Percentiles rank a stretch among this genome's conserved stretches.
Evolutionary conservation across 2,329 filamentous ascomycete genomes (phyloP).

Genomic region (Fusarium acutatum): DNA sequence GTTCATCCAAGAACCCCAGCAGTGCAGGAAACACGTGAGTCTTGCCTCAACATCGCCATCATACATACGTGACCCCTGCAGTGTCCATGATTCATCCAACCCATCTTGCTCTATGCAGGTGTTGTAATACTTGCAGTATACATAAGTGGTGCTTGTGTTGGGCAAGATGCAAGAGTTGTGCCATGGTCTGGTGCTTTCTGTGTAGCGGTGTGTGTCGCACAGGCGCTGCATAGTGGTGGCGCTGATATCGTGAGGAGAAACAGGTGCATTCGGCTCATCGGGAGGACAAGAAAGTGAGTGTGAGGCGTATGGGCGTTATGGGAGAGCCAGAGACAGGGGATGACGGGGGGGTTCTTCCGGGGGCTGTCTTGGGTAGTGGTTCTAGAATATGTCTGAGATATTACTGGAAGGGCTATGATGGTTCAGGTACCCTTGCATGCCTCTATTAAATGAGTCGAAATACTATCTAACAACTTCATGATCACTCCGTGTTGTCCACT

Average conservation of each 20-base stretch:
- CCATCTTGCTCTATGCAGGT: background rate
- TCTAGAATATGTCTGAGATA: background rate
- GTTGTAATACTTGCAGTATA: background rate
- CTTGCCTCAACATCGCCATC: background rate
- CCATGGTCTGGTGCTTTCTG: conserved; percentile 16
- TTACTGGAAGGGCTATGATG: background rate
- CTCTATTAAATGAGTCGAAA: conserved; percentile 10
- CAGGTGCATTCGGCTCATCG: conserved; percentile 6
- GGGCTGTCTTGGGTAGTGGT: background rate
- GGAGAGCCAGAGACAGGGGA: background rate
- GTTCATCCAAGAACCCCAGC: background rate
- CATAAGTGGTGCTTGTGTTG: conserved; percentile 1
- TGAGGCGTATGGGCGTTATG: conserved; percentile 1
- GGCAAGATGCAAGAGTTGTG: conserved; percentile 11
- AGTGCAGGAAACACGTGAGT: background rate
- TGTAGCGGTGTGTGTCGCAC: conserved; percentile 19
- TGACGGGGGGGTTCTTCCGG: background rate
- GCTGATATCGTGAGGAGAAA: conserved; percentile 15
- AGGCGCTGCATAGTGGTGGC: background rate
- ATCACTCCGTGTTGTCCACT: background rate
- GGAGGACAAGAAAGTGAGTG: conserved; percentile 11
- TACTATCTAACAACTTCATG: background rate
- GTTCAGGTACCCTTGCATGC: background rate
- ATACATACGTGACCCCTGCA: background rate
- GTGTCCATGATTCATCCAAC: background rate